These are phyloP conservation scores for Alternaria triticimaculans DNA, from an alignment of 2,329 filamentous ascomycete genomes.

Conservation along the genomic window DNA sequence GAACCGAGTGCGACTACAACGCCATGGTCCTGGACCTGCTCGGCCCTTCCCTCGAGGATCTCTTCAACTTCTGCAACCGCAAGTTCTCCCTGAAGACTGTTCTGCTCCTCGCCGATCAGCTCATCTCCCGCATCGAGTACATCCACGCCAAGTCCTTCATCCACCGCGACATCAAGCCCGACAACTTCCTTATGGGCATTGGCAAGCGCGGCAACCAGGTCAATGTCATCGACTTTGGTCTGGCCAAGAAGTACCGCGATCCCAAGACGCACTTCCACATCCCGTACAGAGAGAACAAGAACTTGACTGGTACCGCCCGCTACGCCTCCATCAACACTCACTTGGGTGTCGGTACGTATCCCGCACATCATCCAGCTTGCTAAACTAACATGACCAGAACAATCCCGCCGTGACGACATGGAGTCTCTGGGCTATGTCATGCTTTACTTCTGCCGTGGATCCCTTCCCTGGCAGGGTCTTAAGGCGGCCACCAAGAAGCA, in stretches of 20 bases:
- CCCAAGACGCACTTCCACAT: slow-evolving; percentile 99
- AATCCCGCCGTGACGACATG: slow-evolving; percentile 99
- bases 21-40: slow-evolving; percentile 99
- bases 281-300: slow-evolving; percentile 99
- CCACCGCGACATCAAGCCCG: slow-evolving; percentile 99
- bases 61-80: slow-evolving; percentile 99
- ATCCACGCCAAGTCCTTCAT: slow-evolving; percentile 99
- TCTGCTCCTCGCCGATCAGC: slow-evolving; percentile 91
- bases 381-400: slow-evolving; percentile 64
- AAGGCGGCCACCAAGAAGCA: slow-evolving; percentile 99
- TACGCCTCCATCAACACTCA: slow-evolving; percentile 99
- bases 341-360: slow-evolving; percentile 79
- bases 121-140: slow-evolving; percentile 99
- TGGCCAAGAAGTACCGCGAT: slow-evolving; percentile 99
- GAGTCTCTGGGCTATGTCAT: slow-evolving; percentile 99
- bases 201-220: slow-evolving; percentile 99
- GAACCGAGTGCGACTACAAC: slow-evolving; percentile 99
- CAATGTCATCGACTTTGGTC: slow-evolving; percentile 98
- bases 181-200: slow-evolving; percentile 99
- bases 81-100: slow-evolving; percentile 99
- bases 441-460: slow-evolving; percentile 99
- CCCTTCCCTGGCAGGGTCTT: slow-evolving; percentile 96
- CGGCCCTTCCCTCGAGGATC: slow-evolving; percentile 91
- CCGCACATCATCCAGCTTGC: neutral
- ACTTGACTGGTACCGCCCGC: slow-evolving; percentile 96